These are phyloP conservation scores for Gossypium arboreum DNA, from an alignment of 345 rosid genomes.

Conservation along the genomic window DNA sequence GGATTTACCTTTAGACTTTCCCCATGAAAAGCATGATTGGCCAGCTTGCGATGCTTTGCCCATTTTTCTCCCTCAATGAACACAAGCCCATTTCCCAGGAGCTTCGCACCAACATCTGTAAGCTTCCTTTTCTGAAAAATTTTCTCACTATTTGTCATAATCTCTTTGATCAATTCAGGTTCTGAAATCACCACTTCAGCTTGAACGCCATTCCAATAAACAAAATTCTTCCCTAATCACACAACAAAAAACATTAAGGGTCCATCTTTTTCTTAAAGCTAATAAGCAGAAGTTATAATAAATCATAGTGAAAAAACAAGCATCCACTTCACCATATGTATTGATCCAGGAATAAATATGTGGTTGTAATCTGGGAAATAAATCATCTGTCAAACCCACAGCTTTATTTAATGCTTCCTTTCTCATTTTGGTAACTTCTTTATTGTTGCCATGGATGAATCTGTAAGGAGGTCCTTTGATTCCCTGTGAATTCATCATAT, in stretches of 20 bases:
- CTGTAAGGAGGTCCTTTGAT: constrained; percentile 35
- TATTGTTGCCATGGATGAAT: constrained; percentile 35
- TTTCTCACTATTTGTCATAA: constrained; percentile 33
- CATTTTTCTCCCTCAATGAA: constrained; percentile 34
- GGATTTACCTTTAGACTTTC: constrained; percentile 35
- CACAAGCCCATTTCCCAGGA: constrained; percentile 36
- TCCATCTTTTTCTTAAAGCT: background rate
- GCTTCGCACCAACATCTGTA: constrained; percentile 12
- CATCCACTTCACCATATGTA: constrained; percentile 15
- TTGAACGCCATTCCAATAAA: constrained; percentile 32
- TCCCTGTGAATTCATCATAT: constrained; percentile 17
- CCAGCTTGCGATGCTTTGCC: constrained; percentile 13
- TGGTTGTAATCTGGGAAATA: constrained; percentile 25
- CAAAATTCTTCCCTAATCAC: constrained; percentile 28
- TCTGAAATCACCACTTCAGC: constrained; percentile 37
- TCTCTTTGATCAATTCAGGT: constrained; percentile 36
- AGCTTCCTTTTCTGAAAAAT: constrained; percentile 17
- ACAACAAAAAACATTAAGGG: background rate
- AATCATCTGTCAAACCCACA: constrained; percentile 18
- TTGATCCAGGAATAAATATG: constrained; percentile 27
- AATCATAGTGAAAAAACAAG: too few relatives aligned
- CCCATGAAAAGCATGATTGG: constrained; percentile 41
- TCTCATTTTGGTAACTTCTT: constrained; percentile 13
- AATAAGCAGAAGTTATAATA: background rate
- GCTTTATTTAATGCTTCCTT: constrained; percentile 4